phyloP scores from a whole-genome alignment of 805 yeast species.

The Suhomyces sp. region DNA sequence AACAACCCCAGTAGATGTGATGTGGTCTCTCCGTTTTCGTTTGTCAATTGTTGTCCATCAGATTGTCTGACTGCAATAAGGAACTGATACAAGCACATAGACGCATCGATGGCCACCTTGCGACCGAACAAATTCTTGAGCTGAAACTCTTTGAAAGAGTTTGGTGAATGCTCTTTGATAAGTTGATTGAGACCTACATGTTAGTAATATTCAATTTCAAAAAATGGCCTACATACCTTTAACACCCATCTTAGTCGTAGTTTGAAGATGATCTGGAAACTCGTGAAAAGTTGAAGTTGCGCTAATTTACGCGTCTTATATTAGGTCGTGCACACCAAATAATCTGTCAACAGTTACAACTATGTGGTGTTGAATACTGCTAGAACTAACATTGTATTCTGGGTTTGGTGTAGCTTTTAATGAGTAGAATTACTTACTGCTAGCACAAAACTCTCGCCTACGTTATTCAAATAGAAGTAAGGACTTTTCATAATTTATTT shows the following conservation, averaged over 20 bases:
- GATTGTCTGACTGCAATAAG: conserved; percentile 94
- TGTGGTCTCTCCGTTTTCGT: conserved; percentile 84
- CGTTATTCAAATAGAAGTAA: too few relatives aligned
- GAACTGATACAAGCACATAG: conserved; percentile 96
- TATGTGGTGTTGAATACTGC: too few relatives aligned
- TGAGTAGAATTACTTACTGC: background rate
- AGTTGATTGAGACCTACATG: conserved; percentile 76
- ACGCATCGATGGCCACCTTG: conserved; percentile 96
- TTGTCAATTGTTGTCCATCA: conserved; percentile 91
- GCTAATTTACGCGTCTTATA: background rate
- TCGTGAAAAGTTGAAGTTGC: background rate
- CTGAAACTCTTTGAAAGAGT: conserved; percentile 71
- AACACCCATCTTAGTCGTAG: conserved; percentile 22
- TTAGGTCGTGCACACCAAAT: background rate
- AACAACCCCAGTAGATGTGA: conserved; percentile 96
- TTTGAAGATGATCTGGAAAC: background rate
- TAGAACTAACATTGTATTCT: background rate
- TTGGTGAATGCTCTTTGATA: conserved; percentile 85
- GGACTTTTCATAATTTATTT: background rate
- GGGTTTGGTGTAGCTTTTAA: background rate
- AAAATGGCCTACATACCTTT: conserved; percentile 16
- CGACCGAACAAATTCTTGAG: conserved; percentile 87
- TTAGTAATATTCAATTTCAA: conserved; percentile 11
- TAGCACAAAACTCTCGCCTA: too few relatives aligned
- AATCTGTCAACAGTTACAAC: background rate